Percentiles rank a stretch among this genome's conserved stretches.
Evolutionary conservation across 805 yeast species (phyloP).

Genomic region (Hanseniaspora meyeri): DNA sequence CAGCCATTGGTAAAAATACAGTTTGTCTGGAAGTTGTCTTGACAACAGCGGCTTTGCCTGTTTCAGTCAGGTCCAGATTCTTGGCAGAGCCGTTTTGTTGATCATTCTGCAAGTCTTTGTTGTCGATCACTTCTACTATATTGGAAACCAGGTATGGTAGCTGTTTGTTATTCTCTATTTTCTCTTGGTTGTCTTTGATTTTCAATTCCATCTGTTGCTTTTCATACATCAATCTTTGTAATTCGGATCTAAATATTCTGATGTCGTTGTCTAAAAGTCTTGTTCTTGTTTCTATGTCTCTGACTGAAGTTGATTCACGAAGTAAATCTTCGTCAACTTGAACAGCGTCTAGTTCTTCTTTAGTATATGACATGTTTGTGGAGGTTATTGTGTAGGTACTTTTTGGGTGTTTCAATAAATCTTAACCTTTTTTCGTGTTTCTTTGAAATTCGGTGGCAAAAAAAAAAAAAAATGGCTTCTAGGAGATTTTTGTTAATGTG

Average conservation of each 20-base stretch:
- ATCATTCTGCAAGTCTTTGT: constrained; percentile 36
- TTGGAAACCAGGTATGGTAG: constrained; percentile 93
- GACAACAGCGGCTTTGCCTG: constrained; percentile 95
- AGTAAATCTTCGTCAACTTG: constrained; percentile 37
- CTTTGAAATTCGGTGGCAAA: not conserved
- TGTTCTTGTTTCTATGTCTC: constrained; percentile 74
- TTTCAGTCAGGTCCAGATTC: constrained; percentile 79
- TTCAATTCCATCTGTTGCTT: constrained; percentile 84
- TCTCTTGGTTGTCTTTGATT: constrained; percentile 90
- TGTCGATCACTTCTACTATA: constrained; percentile 87
- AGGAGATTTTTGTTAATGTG: not conserved
- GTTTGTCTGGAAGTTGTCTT: constrained; percentile 97
- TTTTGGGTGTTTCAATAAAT: not conserved
- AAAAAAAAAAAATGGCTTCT: not conserved
- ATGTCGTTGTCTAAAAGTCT: constrained; percentile 87
- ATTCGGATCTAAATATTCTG: constrained; percentile 85
- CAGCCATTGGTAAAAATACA: constrained; percentile 88
- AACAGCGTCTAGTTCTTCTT: constrained; percentile 60
- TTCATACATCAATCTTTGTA: constrained; percentile 82
- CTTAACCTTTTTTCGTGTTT: not conserved
- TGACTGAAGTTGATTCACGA: constrained; percentile 47
- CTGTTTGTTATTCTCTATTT: constrained; percentile 88
- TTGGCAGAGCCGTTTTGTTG: constrained; percentile 85
- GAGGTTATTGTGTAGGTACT: not conserved
- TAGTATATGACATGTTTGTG: constrained; percentile 25